Base-by-base conservation (phyloP, 192 early-diverging fungal genomes). In the Linnemannia elongata region DNA sequence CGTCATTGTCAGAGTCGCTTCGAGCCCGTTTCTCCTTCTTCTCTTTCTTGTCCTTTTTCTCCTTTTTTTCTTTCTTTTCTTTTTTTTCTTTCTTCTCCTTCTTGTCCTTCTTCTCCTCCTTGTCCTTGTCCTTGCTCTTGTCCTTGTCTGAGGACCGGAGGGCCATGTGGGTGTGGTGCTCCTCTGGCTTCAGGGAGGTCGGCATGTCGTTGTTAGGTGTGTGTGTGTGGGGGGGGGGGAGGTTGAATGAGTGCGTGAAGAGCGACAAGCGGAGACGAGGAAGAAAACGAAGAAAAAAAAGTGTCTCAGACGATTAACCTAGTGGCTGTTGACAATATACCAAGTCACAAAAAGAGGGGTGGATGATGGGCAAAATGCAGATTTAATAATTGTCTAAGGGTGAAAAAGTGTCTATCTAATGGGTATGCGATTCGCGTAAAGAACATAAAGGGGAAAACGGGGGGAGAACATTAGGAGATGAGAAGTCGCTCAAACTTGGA, bases 41-140 rank as follows among this genome's bases (percentile, higher is more conserved):
- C 60, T 90, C 80, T 39, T 91, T 88, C 44, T 87, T 83, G 72
- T 90, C 80, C 68, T 89, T 91, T 39, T 93, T 85, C 33, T 89
- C 74, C 82, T 93, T 90, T 30, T 93, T 85, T 35, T 89, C 74
- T 75, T 93, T 89, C 45, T 90, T 79, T 55, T 88, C 89, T 72
- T 78, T 75, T 47, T 83, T 78, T 38, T 84, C 73, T 24, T 77
- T 74, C 17, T 77, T 73, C 0, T 77, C 55, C 70, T 82, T 77
- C 57, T 82, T 49, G 9, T 82, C 70, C 66, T 82, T 82, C 18
- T 44, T 45, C 9, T 77, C 70, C 8, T 73, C 76, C 55, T 72
- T 73, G 39, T 17, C 55, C 24, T 75, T 75, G 27, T 57, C 75
- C 44, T 77, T 73, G 41, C 42, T 52, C 69, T 82, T 71, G 49